A percentile compares a stretch with the other conserved stretches of the same genome.
Evolutionary conservation across 2,329 filamentous ascomycete genomes (phyloP).

Genomic region (Aureobasidium sp.): DNA sequence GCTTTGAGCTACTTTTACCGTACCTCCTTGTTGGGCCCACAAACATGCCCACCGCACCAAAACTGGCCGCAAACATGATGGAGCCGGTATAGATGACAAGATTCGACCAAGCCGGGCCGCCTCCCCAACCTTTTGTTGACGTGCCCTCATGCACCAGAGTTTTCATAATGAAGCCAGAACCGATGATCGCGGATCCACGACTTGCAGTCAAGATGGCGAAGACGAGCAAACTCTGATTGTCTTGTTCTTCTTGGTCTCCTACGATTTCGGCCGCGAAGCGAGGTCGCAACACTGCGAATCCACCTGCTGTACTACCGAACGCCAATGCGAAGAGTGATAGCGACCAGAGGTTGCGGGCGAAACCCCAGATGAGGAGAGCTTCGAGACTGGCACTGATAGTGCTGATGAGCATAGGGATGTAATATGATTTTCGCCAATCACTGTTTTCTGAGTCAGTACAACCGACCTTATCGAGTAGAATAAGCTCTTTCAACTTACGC

Average conservation of each 20-base stretch:
- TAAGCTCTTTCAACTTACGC: not conserved
- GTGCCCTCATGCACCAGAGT: not conserved
- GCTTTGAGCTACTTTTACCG: not conserved
- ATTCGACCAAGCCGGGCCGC: not conserved
- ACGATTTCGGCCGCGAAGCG: slow-evolving; percentile 1
- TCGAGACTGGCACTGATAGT: not conserved
- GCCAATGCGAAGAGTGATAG: not conserved
- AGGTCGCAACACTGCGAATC: not conserved
- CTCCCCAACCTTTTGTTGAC: not conserved
- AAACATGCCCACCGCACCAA: not conserved
- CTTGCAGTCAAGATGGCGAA: not conserved
- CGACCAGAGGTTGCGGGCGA: not conserved
- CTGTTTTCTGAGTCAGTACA: not conserved
- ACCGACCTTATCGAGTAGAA: not conserved
- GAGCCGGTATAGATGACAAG: not conserved
- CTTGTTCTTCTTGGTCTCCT: not conserved
- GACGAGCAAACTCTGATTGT: not conserved
- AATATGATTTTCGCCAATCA: not conserved
- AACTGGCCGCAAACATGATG: slow-evolving; percentile 4
- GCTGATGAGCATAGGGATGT: slow-evolving; percentile 1
- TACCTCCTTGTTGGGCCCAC: not conserved
- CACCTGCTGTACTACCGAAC: not conserved
- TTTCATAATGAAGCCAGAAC: slow-evolving; percentile 1
- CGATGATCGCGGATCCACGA: not conserved
- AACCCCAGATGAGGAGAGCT: not conserved